Evolutionary conservation across 805 yeast genomes (phyloP), one percentile per base, ranked within the genome.

Genomic region (Candida boleticola): DNA sequence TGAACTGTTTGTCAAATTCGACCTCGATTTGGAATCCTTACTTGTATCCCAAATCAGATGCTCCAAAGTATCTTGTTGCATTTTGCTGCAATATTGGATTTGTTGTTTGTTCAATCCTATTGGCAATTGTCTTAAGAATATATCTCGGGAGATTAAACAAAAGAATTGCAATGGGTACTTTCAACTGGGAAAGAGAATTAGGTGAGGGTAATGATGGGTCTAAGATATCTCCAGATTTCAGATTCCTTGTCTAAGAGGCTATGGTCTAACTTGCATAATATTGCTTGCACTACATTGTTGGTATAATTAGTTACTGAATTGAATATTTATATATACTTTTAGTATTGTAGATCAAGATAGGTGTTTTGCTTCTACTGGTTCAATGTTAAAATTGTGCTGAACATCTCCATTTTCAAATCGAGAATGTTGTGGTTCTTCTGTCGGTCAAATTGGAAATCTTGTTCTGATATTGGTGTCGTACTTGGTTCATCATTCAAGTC

Each of bases 1-100:
- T 80, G 72, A 80, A 80, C 55, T 74, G 79, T 54, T 53, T 77
- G 38, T 73, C 79, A 19, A 77, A 79, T 53, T 71, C 80, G 4
- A 74, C 82, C 0, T 75, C 80, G 3, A 76, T 77, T 40, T 76
- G 80, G 76, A 78, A 76, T 44, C 61, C 81, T 1, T 77, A 74
- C 51, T 59, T 77, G 34, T 77, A 77, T 47, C 79, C 79, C 10
- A 35, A 60, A 2, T 46, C 63, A 10, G 64, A 60, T 26, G 70
- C 69, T 14, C 83, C 82, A 29, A 61, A 73, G 30, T 77, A 74
- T 48, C 48, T 68, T 37, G 60, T 61, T 30, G 82, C 79, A 5
- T 73, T 74, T 48, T 53, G 62, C 9, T 73, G 77, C 48, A 75
- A 75, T 56, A 66, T 74, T 61, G 80, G 58, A 1, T 76, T 75